Percentiles rank a stretch among this genome's conserved stretches.
Evolutionary conservation across 2,329 filamentous ascomycete species (phyloP).

Genomic region (Ophiostoma montium): DNA sequence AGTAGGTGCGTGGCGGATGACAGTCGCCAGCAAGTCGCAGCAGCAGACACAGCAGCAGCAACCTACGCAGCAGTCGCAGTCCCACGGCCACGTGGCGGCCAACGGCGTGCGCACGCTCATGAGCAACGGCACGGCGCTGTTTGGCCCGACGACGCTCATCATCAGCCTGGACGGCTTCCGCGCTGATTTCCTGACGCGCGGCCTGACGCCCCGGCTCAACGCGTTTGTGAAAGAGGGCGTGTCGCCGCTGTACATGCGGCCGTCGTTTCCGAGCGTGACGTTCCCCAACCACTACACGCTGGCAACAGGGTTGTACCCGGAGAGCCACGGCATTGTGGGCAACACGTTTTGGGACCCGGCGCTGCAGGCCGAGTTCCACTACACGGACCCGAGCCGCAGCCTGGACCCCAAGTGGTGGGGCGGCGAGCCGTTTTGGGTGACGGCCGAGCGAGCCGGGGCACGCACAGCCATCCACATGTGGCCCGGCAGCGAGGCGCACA

Average conservation of each 20-base stretch:
- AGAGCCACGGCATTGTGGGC: slow-evolving; percentile 82
- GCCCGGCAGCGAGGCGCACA: slow-evolving; percentile 87
- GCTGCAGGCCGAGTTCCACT: slow-evolving; percentile 68
- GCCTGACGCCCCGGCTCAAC: slow-evolving; percentile 69
- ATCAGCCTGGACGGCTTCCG: slow-evolving; percentile 94
- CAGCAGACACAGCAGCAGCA: neutral
- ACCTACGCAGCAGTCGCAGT: neutral
- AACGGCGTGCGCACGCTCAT: slow-evolving; percentile 19
- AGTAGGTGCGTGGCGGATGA: slow-evolving; percentile 45
- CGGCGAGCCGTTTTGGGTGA: slow-evolving; percentile 87
- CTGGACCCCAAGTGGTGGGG: slow-evolving; percentile 88
- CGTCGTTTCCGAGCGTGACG: slow-evolving; percentile 89
- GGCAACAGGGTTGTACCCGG: slow-evolving; percentile 81
- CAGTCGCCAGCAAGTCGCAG: slow-evolving; percentile 25
- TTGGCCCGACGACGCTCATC: slow-evolving; percentile 81
- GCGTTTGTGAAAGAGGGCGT: slow-evolving; percentile 70
- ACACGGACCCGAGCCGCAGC: slow-evolving; percentile 62
- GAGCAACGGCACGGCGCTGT: slow-evolving; percentile 78
- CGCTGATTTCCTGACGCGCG: slow-evolving; percentile 77
- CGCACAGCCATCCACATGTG: slow-evolving; percentile 91
- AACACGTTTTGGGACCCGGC: slow-evolving; percentile 89
- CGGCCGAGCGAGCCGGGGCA: slow-evolving; percentile 70
- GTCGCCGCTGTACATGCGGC: slow-evolving; percentile 82
- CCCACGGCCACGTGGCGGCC: slow-evolving; percentile 3
- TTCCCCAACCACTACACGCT: slow-evolving; percentile 96